Percentiles rank a stretch among this genome's conserved stretches.
Conservation (phyloP, 2,329 filamentous ascomycete species). For the Anthostomella pinea region DNA sequence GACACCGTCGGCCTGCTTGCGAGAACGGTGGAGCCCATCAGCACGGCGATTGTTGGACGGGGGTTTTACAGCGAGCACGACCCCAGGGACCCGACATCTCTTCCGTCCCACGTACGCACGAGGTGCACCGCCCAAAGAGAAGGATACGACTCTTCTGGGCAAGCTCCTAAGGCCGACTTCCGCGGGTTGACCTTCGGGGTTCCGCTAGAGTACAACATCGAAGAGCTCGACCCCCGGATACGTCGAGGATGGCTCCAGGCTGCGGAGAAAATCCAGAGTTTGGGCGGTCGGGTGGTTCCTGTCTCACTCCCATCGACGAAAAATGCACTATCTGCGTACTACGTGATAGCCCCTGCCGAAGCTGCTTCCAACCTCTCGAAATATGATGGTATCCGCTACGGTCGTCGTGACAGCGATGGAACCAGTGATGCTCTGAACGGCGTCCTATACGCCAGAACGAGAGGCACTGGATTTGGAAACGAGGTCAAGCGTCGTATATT, state of each 20-base stretch:
- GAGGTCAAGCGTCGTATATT: slow-evolving; percentile 87
- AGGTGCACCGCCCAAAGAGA: slow-evolving; percentile 37
- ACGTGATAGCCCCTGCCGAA: slow-evolving; percentile 91
- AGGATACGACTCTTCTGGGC: slow-evolving; percentile 20
- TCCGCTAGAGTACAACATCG: slow-evolving; percentile 81
- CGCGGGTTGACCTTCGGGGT: slow-evolving; percentile 50
- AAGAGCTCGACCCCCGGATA: slow-evolving; percentile 70
- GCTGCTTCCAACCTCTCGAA: slow-evolving; percentile 94
- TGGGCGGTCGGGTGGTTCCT: slow-evolving; percentile 70
- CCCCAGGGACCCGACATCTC: slow-evolving; percentile 69
- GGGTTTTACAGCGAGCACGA: slow-evolving; percentile 57
- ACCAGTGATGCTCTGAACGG: slow-evolving; percentile 52
- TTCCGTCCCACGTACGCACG: slow-evolving; percentile 54
- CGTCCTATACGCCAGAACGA: slow-evolving; percentile 73
- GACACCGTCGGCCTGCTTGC: slow-evolving; percentile 84
- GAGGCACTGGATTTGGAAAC: slow-evolving; percentile 71
- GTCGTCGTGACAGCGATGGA: slow-evolving; percentile 49
- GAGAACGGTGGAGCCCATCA: slow-evolving; percentile 48
- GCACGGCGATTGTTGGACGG: slow-evolving; percentile 49
- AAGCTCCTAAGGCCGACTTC: slow-evolving; percentile 19
- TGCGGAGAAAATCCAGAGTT: slow-evolving; percentile 55
- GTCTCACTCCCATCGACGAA: slow-evolving; percentile 81
- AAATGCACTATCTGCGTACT: slow-evolving; percentile 88
- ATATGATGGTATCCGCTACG: slow-evolving; percentile 96
- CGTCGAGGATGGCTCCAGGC: slow-evolving; percentile 66